These are phyloP conservation scores for Nothophytophthora sp. DNA, from an alignment of 352 stramenopile species.

Conservation along the genomic window DNA sequence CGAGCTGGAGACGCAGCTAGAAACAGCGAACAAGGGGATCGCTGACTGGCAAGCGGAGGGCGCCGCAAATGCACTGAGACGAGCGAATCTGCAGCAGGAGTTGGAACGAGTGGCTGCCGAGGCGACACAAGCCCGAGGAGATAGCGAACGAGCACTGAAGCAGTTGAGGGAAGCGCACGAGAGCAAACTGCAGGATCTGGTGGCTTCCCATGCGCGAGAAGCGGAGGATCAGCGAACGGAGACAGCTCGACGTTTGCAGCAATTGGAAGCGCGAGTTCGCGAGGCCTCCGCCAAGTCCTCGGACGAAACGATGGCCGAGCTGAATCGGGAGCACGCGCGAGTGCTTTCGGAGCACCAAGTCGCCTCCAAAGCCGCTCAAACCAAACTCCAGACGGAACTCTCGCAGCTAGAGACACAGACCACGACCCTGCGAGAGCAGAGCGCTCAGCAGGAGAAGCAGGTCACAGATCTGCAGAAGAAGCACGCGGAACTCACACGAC, in stretches of 20 bases:
- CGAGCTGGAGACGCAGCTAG: slow-evolving; percentile 36
- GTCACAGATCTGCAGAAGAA: slow-evolving; percentile 22
- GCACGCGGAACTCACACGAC: slow-evolving; percentile 5
- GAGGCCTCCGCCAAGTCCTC: slow-evolving; percentile 16
- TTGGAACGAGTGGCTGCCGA: slow-evolving; percentile 27
- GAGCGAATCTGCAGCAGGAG: slow-evolving; percentile 23
- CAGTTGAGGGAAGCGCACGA: slow-evolving; percentile 22
- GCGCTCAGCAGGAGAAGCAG: slow-evolving; percentile 9
- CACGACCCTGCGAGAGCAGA: slow-evolving; percentile 21
- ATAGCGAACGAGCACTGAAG: slow-evolving; percentile 12
- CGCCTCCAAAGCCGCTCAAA: slow-evolving; percentile 14
- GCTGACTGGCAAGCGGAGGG: slow-evolving; percentile 17
- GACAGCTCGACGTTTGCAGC: slow-evolving; percentile 16
- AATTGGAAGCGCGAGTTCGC: slow-evolving; percentile 10
- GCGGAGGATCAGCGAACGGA: slow-evolving; percentile 15
- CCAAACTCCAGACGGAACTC: slow-evolving; percentile 14
- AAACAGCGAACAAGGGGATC: slow-evolving; percentile 23
- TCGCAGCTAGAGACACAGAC: slow-evolving; percentile 12
- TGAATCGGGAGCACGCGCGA: slow-evolving; percentile 22
- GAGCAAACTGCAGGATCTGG: slow-evolving; percentile 17
- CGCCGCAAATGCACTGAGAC: slow-evolving; percentile 6
- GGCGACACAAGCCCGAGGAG: slow-evolving; percentile 7
- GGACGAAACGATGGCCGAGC: slow-evolving; percentile 26
- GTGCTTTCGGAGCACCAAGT: slow-evolving; percentile 18
- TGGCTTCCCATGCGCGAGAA: slow-evolving; percentile 16